Evolutionary conservation across 164 flowering plant species (phyloP).

Genomic region (Vitis rotundifolia): DNA sequence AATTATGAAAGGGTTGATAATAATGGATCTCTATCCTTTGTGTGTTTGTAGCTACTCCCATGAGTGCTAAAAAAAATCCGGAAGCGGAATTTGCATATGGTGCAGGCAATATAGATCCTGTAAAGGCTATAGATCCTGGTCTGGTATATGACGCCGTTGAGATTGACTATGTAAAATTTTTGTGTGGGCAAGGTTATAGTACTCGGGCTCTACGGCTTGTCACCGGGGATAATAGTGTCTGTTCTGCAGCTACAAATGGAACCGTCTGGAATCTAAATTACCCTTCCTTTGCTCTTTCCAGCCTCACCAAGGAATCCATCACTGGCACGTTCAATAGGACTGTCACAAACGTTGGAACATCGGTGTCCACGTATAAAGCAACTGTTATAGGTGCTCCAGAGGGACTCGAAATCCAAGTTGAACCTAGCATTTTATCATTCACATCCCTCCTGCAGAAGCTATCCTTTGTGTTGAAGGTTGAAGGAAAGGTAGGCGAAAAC

Average conservation of each 20-base stretch:
- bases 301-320: neutral
- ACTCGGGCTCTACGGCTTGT: neutral
- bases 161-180: constrained; percentile 9
- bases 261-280: constrained; percentile 10
- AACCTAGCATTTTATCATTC: constrained; percentile 12
- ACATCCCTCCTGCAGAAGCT: constrained; percentile 10
- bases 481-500: neutral
- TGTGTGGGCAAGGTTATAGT: constrained; percentile 13
- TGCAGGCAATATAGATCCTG: constrained; percentile 15
- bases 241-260: neutral
- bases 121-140: constrained; percentile 11
- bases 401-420: constrained; percentile 9
- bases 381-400: neutral
- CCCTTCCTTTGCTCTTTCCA: constrained; percentile 8
- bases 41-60: constrained; percentile 5
- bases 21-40: too few species aligned
- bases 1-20: too few species aligned
- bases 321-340: neutral
- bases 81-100: constrained; percentile 23
- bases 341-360: constrained; percentile 7
- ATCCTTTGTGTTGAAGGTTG: constrained; percentile 4
- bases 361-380: constrained; percentile 7
- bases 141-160: constrained; percentile 11
- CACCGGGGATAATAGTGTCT: neutral
- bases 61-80: constrained; percentile 1